Evolutionary conservation across 108 stramenopile genomes (phyloP).

Genomic region (Skeletonema potamos): DNA sequence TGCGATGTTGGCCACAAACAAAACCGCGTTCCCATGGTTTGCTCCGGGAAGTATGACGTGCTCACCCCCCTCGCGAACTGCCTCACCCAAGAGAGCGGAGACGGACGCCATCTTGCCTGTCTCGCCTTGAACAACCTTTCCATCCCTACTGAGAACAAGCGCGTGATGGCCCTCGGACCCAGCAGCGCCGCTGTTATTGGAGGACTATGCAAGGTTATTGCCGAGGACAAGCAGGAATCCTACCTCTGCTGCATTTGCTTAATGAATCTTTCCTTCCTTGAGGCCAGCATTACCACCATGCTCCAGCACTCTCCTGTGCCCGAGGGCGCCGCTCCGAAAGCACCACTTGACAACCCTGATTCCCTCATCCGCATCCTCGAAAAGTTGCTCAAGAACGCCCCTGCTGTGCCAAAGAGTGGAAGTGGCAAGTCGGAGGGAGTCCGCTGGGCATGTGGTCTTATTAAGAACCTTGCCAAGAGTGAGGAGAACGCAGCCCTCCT

Average conservation of each 20-base stretch:
- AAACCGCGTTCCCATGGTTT: constrained; percentile 92
- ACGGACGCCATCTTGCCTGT: constrained; percentile 89
- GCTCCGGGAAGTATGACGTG: constrained; percentile 89
- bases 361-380: constrained; percentile 85
- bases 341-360: constrained; percentile 77
- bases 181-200: constrained; percentile 83
- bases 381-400: constrained; percentile 84
- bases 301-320: constrained; percentile 78
- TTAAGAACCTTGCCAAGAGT: constrained; percentile 89
- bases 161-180: constrained; percentile 89
- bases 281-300: constrained; percentile 86
- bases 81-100: constrained; percentile 86
- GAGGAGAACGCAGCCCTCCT: constrained; percentile 88
- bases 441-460: constrained; percentile 92
- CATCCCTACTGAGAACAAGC: constrained; percentile 92
- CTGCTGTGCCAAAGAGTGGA: constrained; percentile 86
- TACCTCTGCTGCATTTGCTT: constrained; percentile 94
- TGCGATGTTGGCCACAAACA: constrained; percentile 93
- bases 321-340: constrained; percentile 59
- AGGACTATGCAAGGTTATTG: constrained; percentile 89
- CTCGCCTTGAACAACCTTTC: constrained; percentile 92
- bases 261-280: constrained; percentile 93
- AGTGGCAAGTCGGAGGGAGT: constrained; percentile 91
- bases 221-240: constrained; percentile 90
- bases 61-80: constrained; percentile 86